Base-by-base conservation (phyloP, 2,329 filamentous ascomycete genomes). In the Cyphellophora attinorum region DNA sequence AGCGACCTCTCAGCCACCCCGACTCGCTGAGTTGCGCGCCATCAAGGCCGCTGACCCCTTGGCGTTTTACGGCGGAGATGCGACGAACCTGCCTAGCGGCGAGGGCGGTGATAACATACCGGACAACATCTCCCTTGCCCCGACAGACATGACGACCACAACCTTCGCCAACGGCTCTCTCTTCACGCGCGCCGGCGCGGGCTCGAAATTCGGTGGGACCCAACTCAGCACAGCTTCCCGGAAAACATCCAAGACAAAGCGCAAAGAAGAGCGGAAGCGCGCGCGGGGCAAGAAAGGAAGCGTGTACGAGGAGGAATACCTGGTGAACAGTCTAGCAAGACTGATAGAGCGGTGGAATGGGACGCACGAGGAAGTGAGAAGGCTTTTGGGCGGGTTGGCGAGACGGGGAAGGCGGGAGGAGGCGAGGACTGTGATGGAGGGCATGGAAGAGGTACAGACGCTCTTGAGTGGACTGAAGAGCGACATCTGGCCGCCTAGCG, bases 251-350 rank as follows among this genome's bases (percentile, higher is more conserved):
- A 93, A 91, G 67, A 95, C 93, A 54, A 77, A 86, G 34, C 71
- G 81, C 15, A 72, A 86, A 13, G 91, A 98, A 59, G 91, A 98
- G 67, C 78, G 93, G 57, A 98, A 98, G 71, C 77, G 89, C 11
- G 91, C 91, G 0, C 70, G 85, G 5, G 91, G 91, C 15, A 89
- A 94, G 57, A 96, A 96, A 66, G 91, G 91, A 8, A 94, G 85
- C 11, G 84, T 98, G 4, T 98, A 98, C 58, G 91, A 98, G 58
- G 89, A 96, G 54, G 91, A 96, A 59, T 98, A 98, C 57, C 73
- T 98, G 4, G 79, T 94, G 39, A 91, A 88, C 56, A 89, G 81
- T 47, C 78, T 96, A 21, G 74, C 80, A 10, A 70, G 91, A 15
- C 68, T 98, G 19, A 74, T 94, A 11, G 85, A 93, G 56, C 72